A percentile compares a stretch with the other conserved stretches of the same genome.
These are phyloP conservation scores for Rhizomucor pusillus DNA, from an alignment of 371 early-diverging fungal species.

Conservation along the genomic window DNA sequence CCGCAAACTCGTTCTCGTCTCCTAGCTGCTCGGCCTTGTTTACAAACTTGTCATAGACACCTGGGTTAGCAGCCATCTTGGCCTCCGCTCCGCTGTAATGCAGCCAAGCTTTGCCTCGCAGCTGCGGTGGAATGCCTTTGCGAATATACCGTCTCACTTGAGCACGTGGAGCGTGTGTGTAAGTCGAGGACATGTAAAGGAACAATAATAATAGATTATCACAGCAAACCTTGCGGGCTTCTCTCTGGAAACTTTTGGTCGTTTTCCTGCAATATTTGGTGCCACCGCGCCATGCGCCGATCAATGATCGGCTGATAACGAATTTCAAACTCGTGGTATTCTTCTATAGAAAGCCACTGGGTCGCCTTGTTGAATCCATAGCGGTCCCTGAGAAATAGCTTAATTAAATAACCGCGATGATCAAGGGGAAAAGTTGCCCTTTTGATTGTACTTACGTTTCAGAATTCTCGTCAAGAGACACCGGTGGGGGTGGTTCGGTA, in stretches of 20 bases:
- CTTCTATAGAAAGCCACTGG: conserved; percentile 49
- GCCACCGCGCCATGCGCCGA: conserved; percentile 52
- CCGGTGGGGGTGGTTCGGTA: conserved; percentile 15
- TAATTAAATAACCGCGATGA: neutral
- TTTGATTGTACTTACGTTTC: conserved; percentile 14
- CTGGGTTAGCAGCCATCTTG: conserved; percentile 58
- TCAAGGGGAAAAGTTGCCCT: neutral
- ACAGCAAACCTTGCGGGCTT: conserved; percentile 42
- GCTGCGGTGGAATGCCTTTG: conserved; percentile 80
- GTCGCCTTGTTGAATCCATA: conserved; percentile 60
- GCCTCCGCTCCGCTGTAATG: conserved; percentile 80
- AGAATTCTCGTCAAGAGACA: conserved; percentile 10
- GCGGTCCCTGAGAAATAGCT: conserved; percentile 37
- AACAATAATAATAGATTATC: too few species aligned
- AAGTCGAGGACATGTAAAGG: neutral
- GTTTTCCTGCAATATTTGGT: conserved; percentile 45
- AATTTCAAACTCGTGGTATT: conserved; percentile 47
- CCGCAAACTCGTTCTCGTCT: conserved; percentile 62
- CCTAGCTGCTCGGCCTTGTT: conserved; percentile 52
- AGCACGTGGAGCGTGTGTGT: neutral
- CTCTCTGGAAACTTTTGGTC: conserved; percentile 47
- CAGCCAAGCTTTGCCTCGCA: conserved; percentile 79
- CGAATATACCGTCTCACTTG: conserved; percentile 78
- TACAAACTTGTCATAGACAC: conserved; percentile 57
- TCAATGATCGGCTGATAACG: conserved; percentile 50